Evolutionary conservation across 148 eudicot species (phyloP).

Genomic region (Limonium bicolor): DNA sequence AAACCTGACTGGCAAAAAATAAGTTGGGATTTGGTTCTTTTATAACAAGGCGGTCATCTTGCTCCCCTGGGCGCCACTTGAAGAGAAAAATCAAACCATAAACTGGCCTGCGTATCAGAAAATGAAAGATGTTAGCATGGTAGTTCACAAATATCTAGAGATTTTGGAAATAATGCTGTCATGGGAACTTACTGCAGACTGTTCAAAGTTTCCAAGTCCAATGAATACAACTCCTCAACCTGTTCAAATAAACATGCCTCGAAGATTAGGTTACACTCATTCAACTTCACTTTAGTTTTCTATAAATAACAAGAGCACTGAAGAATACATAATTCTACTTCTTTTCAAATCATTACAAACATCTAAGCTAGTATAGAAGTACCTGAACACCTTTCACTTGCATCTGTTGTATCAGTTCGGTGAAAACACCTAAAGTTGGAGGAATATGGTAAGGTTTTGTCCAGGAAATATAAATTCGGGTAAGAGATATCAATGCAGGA

Average conservation of each 20-base stretch:
- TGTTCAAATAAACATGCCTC: constrained; percentile 33
- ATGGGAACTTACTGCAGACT: constrained; percentile 41
- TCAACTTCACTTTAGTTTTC: too few relatives aligned
- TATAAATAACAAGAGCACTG: too few relatives aligned
- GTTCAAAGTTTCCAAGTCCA: constrained; percentile 85
- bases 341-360: too few relatives aligned
- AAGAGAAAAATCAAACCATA: constrained; percentile 92
- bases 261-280: too few relatives aligned
- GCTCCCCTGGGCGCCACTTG: constrained; percentile 95
- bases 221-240: constrained; percentile 97
- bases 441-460: too few relatives aligned
- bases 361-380: neutral
- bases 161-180: neutral
- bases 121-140: neutral
- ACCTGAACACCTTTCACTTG: constrained; percentile 99
- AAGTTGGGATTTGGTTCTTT: constrained; percentile 91
- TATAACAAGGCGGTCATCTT: constrained; percentile 67
- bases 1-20: constrained; percentile 96
- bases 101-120: constrained; percentile 54
- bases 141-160: too few relatives aligned
- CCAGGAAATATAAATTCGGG: too few relatives aligned
- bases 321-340: too few relatives aligned
- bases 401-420: constrained; percentile 98
- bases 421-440: constrained; percentile 77
- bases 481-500: too few relatives aligned